phyloP scores from a whole-genome alignment of 768 basidiomycete species.

The Panaeolus papilionaceus region DNA sequence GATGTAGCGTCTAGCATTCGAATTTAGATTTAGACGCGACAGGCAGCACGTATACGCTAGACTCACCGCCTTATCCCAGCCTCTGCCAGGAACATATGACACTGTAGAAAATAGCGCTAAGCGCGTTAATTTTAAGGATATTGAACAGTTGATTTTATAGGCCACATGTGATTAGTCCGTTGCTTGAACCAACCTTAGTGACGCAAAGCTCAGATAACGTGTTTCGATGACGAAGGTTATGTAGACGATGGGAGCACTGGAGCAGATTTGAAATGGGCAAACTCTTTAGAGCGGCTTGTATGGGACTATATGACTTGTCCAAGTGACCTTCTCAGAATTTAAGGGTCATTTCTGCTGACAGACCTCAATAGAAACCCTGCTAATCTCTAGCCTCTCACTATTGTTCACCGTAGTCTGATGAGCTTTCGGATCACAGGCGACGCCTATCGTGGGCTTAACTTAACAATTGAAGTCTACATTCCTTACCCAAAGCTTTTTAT shows the following conservation, averaged over 20 bases:
- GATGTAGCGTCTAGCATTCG: too few relatives aligned
- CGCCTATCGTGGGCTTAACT: background rate
- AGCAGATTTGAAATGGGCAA: background rate
- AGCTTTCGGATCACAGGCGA: background rate
- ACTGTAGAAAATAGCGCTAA: background rate
- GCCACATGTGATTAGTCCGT: constrained; percentile 6
- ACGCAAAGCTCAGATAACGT: background rate
- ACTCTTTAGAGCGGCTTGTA: background rate
- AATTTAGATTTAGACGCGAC: too few relatives aligned
- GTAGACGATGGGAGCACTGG: background rate
- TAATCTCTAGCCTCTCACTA: background rate
- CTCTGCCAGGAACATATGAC: background rate
- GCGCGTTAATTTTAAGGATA: background rate
- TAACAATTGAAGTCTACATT: constrained; percentile 9
- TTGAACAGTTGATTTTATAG: background rate
- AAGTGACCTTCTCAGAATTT: background rate
- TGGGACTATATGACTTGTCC: background rate
- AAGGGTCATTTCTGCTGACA: constrained; percentile 9
- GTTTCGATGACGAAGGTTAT: background rate
- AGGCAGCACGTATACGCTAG: background rate
- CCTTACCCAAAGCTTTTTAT: constrained; percentile 6
- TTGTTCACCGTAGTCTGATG: background rate
- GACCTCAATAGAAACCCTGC: background rate
- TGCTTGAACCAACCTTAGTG: background rate
- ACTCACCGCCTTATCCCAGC: background rate